Percentiles rank a stretch among this genome's conserved stretches.
Conservation (phyloP, 441 rosid species). For the Omphalea diandra region DNA sequence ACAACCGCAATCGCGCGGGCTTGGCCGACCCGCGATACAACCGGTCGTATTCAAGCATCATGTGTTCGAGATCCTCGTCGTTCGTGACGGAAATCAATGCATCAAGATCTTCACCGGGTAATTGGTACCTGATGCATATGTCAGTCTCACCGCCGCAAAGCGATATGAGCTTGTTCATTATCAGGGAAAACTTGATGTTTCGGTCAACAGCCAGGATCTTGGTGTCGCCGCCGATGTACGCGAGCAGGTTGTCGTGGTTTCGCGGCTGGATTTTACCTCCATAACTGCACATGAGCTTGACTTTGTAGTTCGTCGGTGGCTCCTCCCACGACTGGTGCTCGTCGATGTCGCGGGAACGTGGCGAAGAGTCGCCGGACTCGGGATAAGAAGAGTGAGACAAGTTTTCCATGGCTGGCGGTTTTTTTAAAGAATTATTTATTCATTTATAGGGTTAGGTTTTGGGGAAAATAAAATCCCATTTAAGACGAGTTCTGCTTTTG, state of each 20-base stretch:
- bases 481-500: no score
- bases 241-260: conserved; percentile 53
- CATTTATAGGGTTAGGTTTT: conserved; percentile 24
- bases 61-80: conserved; percentile 62
- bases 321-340: conserved; percentile 53
- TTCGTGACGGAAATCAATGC: conserved; percentile 60
- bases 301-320: conserved; percentile 35
- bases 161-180: conserved; percentile 42
- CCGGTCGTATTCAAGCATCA: conserved; percentile 64
- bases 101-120: conserved; percentile 67
- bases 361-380: conserved; percentile 55
- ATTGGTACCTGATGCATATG: conserved; percentile 58
- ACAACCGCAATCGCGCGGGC: conserved; percentile 53
- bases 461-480: not conserved
- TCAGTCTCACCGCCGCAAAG: conserved; percentile 33
- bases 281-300: conserved; percentile 62
- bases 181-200: conserved; percentile 32
- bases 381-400: conserved; percentile 53
- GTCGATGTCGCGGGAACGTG: conserved; percentile 55
- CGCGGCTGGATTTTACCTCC: conserved; percentile 68
- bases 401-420: conserved; percentile 39
- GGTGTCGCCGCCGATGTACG: conserved; percentile 62
- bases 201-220: conserved; percentile 58
- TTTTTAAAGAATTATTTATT: no score
- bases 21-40: conserved; percentile 39